A percentile compares a stretch with the other conserved stretches of the same genome.
Evolutionary conservation across 352 stramenopile species (phyloP).

Genomic region (Plasmopara muralis): DNA sequence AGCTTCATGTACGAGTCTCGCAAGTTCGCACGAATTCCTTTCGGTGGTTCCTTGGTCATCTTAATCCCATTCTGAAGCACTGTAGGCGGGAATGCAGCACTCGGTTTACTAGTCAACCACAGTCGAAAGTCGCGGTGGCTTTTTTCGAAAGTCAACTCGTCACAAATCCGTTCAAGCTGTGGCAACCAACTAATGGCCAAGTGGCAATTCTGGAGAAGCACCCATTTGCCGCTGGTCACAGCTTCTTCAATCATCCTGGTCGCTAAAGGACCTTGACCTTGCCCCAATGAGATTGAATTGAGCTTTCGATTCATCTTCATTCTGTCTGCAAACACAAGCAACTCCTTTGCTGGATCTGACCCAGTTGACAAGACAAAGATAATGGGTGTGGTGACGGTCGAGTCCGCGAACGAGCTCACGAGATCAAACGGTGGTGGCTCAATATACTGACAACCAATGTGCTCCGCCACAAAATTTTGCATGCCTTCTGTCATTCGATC

Average conservation of each 20-base stretch:
- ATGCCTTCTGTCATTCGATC: slow-evolving; percentile 87
- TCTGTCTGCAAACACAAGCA: slow-evolving; percentile 85
- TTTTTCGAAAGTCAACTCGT: slow-evolving; percentile 79
- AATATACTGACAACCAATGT: slow-evolving; percentile 86
- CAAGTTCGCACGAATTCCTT: slow-evolving; percentile 90
- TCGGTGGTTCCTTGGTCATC: slow-evolving; percentile 95
- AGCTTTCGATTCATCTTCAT: slow-evolving; percentile 87
- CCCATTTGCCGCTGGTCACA: slow-evolving; percentile 88
- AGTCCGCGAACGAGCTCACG: slow-evolving; percentile 87
- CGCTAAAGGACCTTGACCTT: slow-evolving; percentile 89
- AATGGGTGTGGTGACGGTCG: slow-evolving; percentile 83
- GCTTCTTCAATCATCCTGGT: slow-evolving; percentile 88
- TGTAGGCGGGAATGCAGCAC: slow-evolving; percentile 80
- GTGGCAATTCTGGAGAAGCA: slow-evolving; percentile 93
- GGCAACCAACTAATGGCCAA: slow-evolving; percentile 93
- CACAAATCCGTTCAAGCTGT: slow-evolving; percentile 92
- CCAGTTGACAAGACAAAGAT: slow-evolving; percentile 93
- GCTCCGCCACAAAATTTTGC: slow-evolving; percentile 81
- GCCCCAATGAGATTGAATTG: slow-evolving; percentile 90
- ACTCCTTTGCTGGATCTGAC: slow-evolving; percentile 91
- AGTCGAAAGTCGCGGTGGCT: slow-evolving; percentile 90
- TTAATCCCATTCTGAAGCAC: slow-evolving; percentile 95
- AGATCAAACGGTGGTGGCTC: slow-evolving; percentile 89
- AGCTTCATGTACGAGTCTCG: slow-evolving; percentile 94
- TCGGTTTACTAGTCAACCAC: slow-evolving; percentile 90